phyloP scores from a whole-genome alignment of 108 stramenopile genomes.

The Cyclotella sp. region DNA sequence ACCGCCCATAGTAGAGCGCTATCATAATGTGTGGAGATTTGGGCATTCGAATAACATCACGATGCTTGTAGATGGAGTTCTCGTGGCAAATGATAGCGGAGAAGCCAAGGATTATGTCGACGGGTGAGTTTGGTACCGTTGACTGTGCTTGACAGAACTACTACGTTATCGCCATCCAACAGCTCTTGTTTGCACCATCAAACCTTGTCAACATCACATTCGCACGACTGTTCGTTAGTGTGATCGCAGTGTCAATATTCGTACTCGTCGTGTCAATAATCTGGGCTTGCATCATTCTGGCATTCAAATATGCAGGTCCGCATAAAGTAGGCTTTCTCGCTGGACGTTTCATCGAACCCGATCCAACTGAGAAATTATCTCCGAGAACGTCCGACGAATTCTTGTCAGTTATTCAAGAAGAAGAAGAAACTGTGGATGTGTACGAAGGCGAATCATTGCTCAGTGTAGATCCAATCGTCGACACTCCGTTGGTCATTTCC shows the following conservation, averaged over 20 bases:
- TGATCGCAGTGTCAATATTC: conserved; percentile 11
- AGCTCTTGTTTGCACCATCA: neutral
- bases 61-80: conserved; percentile 5
- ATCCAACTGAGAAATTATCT: neutral
- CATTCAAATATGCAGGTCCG: conserved; percentile 17
- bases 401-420: neutral
- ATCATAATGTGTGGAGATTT: conserved; percentile 17
- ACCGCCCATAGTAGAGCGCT: neutral
- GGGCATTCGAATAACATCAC: conserved; percentile 18
- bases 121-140: conserved; percentile 6
- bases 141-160: neutral
- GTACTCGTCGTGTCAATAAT: conserved; percentile 13
- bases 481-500: conserved; percentile 17
- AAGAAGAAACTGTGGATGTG: neutral
- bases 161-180: no score
- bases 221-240: neutral
- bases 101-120: conserved; percentile 1
- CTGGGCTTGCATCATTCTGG: conserved; percentile 23
- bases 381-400: neutral
- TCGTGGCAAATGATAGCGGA: neutral
- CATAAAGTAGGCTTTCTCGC: conserved; percentile 33
- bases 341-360: conserved; percentile 14
- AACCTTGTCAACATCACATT: neutral
- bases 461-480: neutral
- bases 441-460: neutral